Evolutionary conservation across 2,329 filamentous ascomycete genomes (phyloP), one percentile per base, ranked within the genome.

Genomic region (Helminthosporium solani): DNA sequence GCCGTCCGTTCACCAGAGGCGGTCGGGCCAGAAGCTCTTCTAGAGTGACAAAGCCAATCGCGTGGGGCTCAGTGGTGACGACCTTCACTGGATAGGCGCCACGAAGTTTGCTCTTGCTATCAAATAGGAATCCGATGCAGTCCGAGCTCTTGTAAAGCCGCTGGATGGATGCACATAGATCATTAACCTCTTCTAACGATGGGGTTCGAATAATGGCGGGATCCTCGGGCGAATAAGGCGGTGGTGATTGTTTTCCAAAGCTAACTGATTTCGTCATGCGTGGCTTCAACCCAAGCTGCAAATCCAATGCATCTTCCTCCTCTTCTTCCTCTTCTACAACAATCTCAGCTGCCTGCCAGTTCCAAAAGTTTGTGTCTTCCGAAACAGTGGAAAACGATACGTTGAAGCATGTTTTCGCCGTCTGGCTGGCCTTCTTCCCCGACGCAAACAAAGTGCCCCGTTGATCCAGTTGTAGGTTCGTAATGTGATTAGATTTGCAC

Each of bases 151-250:
- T 60, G 34, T 63, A 56, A 5, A 61, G 35, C 34, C 60, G 50
- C 27, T 58, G 55, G 23, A 70, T 70, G 3, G 66, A 67, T 18
- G 62, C 63, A 41, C 67, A 70, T 15, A 70, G 35, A 42, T 71
- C 66, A n/a, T 63, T 61, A 11, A 71, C 58, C 47, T 67, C 67
- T 40, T 64, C 43, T 2, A 63, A 42, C 8, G 52, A 44, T 34
- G 54, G 44, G 14, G 46, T 18, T 6, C 39, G 31, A 18, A 33
- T 41, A 12, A 33, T 27, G 7, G 33, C 49, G 15, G 61, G 59
- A 27, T 67, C 61, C n/a, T 45, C 44, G 2, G 54, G 36, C 2
- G 62, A 63, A 15, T 67, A 67, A 20, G 67, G 64, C 16, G 68
- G 67, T 35, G 59, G 63, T 7, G 56, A 51, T 27, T 54, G 52